Base-by-base conservation (phyloP, 305 asterid species). In the Fraxinus baroniana region DNA sequence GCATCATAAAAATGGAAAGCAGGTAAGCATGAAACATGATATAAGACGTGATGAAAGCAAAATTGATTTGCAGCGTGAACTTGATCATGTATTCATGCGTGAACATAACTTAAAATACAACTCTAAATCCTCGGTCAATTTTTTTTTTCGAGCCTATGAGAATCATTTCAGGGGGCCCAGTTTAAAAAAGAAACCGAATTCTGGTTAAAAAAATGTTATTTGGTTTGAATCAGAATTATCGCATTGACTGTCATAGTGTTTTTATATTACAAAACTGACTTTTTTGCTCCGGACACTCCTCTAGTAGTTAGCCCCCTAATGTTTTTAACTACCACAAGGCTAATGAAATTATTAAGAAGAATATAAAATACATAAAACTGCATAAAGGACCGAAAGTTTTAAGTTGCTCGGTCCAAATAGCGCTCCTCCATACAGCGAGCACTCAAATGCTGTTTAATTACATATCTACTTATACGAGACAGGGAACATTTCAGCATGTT, bases 1-100 rank as follows among this genome's bases (percentile, higher is more conserved):
- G 89, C 85, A 85, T 87, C 22, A 74, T 80, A 35, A 80, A 83
- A 85, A 76, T 46, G n/a, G 7, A 37, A 49, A 74, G 39, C 62
- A 41, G 37, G 76, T 85, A 64, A 82, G 78, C 26, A 36, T 9
- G 36, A 66, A 66, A 10, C 74, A 1, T 66, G 74, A 66, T 26
- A 41, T 26, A 26, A 70, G 39, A 70, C 55, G 74, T 41, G 33
- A 60, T 10, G 39, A 82, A 37, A 85, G 15, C 13, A 35, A 26
- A 72, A 64, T 8, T 52, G 32, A 33, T 5, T 68, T 10, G 36
- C 62, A 80, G 60, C 20, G 52, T 81, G 44, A 57, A 33, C 57
- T 26, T n/a, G 10, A 62, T 49, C 41, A 4, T 44, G 7, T 15
- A 33, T 20, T 8, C 71, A 62, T 22, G 32, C 24, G 15, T 62